phyloP scores from a whole-genome alignment of 495 filamentous ascomycete species.

The Penicillium taxi region DNA sequence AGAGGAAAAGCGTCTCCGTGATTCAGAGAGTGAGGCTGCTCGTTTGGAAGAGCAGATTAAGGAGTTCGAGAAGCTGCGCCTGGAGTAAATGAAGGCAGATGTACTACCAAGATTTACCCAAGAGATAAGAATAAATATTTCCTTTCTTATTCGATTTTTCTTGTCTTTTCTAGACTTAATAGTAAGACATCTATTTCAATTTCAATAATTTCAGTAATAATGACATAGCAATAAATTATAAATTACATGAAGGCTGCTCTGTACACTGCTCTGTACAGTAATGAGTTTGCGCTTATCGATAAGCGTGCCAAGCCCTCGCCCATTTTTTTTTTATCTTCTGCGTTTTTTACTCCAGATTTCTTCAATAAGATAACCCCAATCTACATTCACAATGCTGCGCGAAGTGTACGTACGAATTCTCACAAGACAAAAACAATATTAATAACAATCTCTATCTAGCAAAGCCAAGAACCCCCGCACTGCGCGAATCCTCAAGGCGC shows the following conservation, averaged over 20 bases:
- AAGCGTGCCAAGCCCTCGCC: constrained; percentile 22
- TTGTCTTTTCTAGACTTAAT: not conserved
- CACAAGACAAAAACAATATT: not conserved
- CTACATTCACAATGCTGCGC: constrained; percentile 24
- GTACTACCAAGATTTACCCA: constrained; percentile 1
- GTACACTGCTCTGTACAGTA: no score
- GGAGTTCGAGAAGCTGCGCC: constrained; percentile 41
- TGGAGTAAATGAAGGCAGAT: constrained; percentile 28
- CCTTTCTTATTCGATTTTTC: not conserved
- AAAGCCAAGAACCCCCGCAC: constrained; percentile 92
- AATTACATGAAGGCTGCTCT: no score
- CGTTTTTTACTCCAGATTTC: constrained; percentile 19
- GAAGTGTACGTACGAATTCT: constrained; percentile 29
- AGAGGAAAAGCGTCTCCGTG: constrained; percentile 50
- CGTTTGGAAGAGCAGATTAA: constrained; percentile 47
- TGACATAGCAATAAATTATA: no score
- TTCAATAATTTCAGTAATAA: not conserved
- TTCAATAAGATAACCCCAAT: constrained; percentile 7
- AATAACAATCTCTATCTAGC: constrained; percentile 31
- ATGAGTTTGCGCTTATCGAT: constrained; percentile 21
- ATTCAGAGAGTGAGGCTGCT: constrained; percentile 48
- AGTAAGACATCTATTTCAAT: not conserved
- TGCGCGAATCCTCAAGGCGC: constrained; percentile 84
- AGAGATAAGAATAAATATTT: constrained; percentile 11
- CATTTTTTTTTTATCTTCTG: constrained; percentile 31